Conservation (phyloP, 2,329 filamentous ascomycete genomes). For the Lachnellula cervina region DNA sequence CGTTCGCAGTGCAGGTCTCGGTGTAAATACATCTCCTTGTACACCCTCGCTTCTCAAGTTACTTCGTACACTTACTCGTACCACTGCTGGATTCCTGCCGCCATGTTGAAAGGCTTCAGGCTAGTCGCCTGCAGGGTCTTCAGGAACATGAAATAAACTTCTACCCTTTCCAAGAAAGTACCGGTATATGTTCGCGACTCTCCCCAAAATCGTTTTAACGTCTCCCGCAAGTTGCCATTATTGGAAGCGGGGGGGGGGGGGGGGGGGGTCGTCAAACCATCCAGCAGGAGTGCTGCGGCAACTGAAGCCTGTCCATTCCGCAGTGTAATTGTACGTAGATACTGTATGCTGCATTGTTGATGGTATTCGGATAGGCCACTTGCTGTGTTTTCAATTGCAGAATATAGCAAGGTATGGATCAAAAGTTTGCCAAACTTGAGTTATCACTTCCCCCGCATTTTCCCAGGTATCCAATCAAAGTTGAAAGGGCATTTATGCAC, state of each 20-base stretch:
- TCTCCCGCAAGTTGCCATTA: no score
- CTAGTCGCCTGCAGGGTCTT: slow-evolving; percentile 3
- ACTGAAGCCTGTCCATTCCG: not conserved
- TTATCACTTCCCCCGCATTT: slow-evolving; percentile 4
- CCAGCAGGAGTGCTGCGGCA: no score
- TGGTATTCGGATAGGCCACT: not conserved
- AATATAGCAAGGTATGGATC: not conserved
- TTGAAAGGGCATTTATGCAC: not conserved
- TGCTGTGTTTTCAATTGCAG: not conserved
- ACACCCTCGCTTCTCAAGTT: no score
- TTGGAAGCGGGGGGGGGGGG: no score
- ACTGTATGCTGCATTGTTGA: not conserved
- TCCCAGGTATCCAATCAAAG: not conserved
- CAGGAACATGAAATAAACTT: not conserved
- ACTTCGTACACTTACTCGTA: not conserved
- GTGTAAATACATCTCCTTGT: no score
- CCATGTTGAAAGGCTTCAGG: not conserved
- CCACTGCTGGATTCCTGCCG: not conserved
- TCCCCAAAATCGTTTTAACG: not conserved
- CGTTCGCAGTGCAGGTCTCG: no score
- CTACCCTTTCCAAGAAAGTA: not conserved
- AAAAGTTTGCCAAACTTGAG: not conserved
- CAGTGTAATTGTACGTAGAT: no score
- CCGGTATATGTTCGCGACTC: no score
- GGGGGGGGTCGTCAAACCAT: no score